Evolutionary conservation across 1,284 basidiomycete genomes (phyloP).

Genomic region (Rhodotorula sp.): DNA sequence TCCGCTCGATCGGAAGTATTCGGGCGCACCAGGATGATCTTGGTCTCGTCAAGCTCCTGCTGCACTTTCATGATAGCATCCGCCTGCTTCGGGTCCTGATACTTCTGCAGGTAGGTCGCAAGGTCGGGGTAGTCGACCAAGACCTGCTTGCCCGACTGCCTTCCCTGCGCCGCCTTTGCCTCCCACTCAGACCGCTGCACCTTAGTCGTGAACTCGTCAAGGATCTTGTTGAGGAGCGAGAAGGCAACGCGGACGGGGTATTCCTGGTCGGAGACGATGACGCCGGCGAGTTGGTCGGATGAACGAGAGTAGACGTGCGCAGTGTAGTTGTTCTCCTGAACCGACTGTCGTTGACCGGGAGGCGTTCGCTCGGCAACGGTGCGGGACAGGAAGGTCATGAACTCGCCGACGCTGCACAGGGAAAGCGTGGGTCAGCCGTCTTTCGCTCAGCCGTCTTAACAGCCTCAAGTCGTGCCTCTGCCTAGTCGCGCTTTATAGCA

Average conservation of each 20-base stretch:
- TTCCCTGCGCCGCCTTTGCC: conserved; percentile 54
- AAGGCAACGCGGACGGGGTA: conserved; percentile 97
- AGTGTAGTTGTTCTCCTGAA: conserved; percentile 91
- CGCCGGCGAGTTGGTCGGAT: conserved; percentile 59
- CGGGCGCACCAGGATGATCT: conserved; percentile 82
- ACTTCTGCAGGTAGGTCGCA: conserved; percentile 80
- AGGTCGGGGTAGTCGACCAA: conserved; percentile 57
- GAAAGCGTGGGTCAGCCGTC: not conserved
- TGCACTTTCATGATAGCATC: conserved; percentile 99
- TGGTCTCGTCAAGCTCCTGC: conserved; percentile 97
- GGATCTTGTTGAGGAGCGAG: conserved; percentile 79
- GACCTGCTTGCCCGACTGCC: conserved; percentile 34
- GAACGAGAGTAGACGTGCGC: conserved; percentile 74
- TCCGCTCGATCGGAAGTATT: not conserved
- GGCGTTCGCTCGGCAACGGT: conserved; percentile 89
- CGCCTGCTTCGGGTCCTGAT: conserved; percentile 96
- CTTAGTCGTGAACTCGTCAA: conserved; percentile 87
- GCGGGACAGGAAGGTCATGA: conserved; percentile 85
- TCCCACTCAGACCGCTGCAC: conserved; percentile 66
- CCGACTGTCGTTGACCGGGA: conserved; percentile 78
- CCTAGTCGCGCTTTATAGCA: too few species aligned
- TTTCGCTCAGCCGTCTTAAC: too few species aligned
- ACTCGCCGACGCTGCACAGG: conserved; percentile 65
- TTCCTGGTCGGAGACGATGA: conserved; percentile 91
- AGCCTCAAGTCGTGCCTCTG: not conserved